phyloP scores from a whole-genome alignment of 495 filamentous ascomycete genomes.

The Hyphodiscus hymeniophilus region DNA sequence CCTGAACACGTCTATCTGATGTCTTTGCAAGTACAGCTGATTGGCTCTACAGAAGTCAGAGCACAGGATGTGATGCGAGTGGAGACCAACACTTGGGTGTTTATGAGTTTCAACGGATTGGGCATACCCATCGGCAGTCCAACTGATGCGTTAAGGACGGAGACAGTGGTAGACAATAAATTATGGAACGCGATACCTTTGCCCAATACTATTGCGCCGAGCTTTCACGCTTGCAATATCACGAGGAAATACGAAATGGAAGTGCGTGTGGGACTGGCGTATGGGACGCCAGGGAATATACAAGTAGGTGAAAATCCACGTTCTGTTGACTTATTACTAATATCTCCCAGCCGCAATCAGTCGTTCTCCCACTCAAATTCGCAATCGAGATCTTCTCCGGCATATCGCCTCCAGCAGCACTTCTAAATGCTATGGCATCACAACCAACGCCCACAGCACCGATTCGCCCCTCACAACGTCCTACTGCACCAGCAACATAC shows the following conservation, averaged over 20 bases:
- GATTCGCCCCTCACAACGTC: neutral
- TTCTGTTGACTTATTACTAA: neutral
- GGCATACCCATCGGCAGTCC: slow-evolving; percentile 48
- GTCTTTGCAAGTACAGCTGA: slow-evolving; percentile 69
- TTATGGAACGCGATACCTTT: slow-evolving; percentile 64
- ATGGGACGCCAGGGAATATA: slow-evolving; percentile 40
- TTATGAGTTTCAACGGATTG: slow-evolving; percentile 61
- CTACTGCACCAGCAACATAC: slow-evolving; percentile 4
- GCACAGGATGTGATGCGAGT: slow-evolving; percentile 63
- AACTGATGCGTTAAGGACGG: slow-evolving; percentile 50
- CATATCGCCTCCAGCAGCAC: slow-evolving; percentile 68
- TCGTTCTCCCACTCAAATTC: slow-evolving; percentile 73
- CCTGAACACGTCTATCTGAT: slow-evolving; percentile 60
- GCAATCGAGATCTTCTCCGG: slow-evolving; percentile 82
- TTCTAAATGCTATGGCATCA: slow-evolving; percentile 59
- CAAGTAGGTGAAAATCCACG: slow-evolving; percentile 38
- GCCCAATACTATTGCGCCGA: slow-evolving; percentile 80
- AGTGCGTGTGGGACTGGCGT: slow-evolving; percentile 61
- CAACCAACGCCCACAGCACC: slow-evolving; percentile 12
- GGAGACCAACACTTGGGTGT: slow-evolving; percentile 61
- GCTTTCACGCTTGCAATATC: slow-evolving; percentile 86
- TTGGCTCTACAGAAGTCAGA: slow-evolving; percentile 66
- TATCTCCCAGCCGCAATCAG: slow-evolving; percentile 49
- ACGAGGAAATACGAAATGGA: slow-evolving; percentile 74
- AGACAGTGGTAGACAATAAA: slow-evolving; percentile 53